Evolutionary conservation across 495 filamentous ascomycete genomes (phyloP), one percentile per base, ranked within the genome.

Genomic region (Thermochaetoides thermophila): DNA sequence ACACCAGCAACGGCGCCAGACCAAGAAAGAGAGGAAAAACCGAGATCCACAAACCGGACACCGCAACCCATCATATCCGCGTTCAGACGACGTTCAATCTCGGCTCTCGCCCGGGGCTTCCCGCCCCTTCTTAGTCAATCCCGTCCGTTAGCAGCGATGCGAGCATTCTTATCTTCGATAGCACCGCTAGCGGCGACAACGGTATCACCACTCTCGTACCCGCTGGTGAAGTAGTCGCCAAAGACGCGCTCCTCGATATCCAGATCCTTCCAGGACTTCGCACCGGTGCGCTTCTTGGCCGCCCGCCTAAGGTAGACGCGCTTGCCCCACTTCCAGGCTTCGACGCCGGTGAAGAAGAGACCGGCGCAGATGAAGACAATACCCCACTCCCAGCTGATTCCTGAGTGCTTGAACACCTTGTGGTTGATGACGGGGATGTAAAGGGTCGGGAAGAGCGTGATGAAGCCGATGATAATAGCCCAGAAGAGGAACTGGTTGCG

Each of bases 371-470:
- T 66, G 26, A 76, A 53, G 0, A 70, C 72, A 13, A 76, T 48
- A 5, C 61, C 71, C 79, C 80, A 83, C 48, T 84, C 78, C 79
- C 78, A 83, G 27, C 41, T 60, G 27, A 85, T 82, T 4, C 65
- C 66, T 3, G 58, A 64, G 40, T 85, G 80, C 50, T 80, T 82
- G 59, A 85, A 84, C 1, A 85, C 78, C 1, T 55, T 49, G 1
- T 54, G 56, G 48, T 83, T 84, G 19, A 85, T 55, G 2, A 66
- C 71, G 0, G 80, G 80, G 14, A 84, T 76, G 44, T 84, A 84
- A 0, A 84, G 63, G 0, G 74, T 69, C 0, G 78, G 77, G 41
- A 84, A 83, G 1, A 81, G 66, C 33, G 73, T 69, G 7, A 78
- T 36, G 35, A 78, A 76, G 0, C 77, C 80, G 8, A 71, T 57